Conservation (phyloP, 2,329 filamentous ascomycete genomes). For the Aspergillus fischeri region DNA sequence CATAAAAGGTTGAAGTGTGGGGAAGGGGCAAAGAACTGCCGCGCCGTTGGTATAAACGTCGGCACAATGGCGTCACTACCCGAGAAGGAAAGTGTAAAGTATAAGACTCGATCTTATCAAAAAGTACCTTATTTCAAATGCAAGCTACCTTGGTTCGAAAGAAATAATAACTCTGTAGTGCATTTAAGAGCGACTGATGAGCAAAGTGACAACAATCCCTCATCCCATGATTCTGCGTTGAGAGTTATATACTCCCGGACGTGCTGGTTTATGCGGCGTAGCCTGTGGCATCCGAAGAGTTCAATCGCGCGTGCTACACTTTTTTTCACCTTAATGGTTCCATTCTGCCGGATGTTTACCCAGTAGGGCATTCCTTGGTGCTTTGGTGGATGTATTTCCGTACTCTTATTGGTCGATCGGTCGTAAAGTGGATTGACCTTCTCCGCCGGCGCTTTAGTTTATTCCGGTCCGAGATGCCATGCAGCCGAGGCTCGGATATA, state of each 20-base stretch:
- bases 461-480: constrained; percentile 9
- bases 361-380: background rate
- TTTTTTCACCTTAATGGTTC: background rate
- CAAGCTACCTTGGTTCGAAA: background rate
- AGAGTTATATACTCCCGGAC: constrained; percentile 12
- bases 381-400: background rate
- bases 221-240: background rate
- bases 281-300: constrained; percentile 32
- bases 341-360: constrained; percentile 13
- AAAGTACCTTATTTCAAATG: background rate
- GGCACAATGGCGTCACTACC: constrained; percentile 17
- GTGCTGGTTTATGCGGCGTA: constrained; percentile 46
- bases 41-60: background rate
- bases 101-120: background rate
- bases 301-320: background rate
- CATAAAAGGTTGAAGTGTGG: constrained; percentile 1
- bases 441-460: constrained; percentile 7
- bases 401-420: background rate
- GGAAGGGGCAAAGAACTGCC: background rate
- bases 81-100: background rate
- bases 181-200: background rate
- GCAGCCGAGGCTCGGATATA: constrained; percentile 10
- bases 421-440: background rate
- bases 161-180: background rate
- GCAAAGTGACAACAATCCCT: background rate